These are phyloP conservation scores for Xylaria sp. DNA, from an alignment of 2,329 filamentous ascomycete genomes.

Conservation along the genomic window DNA sequence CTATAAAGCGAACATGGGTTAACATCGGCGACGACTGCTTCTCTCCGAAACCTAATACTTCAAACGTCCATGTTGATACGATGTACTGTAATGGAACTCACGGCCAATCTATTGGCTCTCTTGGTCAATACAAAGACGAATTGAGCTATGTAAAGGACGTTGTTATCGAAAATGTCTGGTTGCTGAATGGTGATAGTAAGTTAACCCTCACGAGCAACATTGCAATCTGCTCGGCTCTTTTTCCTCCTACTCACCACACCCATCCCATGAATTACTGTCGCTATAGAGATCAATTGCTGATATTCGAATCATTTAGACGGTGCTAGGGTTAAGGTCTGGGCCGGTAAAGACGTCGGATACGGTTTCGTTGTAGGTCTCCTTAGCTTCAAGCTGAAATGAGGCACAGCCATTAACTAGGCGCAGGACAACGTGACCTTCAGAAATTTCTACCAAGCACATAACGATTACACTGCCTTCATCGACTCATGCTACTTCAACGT, in stretches of 20 bases:
- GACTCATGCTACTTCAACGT: constrained; percentile 69
- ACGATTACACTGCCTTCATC: constrained; percentile 61
- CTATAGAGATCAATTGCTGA: not conserved
- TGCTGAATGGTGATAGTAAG: constrained; percentile 53
- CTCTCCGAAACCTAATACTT: constrained; percentile 64
- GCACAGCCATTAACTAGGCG: not conserved
- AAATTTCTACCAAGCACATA: constrained; percentile 64
- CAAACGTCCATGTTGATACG: constrained; percentile 62
- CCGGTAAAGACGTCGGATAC: constrained; percentile 61
- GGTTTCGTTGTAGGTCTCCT: constrained; percentile 54
- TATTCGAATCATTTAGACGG: constrained; percentile 43
- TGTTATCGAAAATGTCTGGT: constrained; percentile 63
- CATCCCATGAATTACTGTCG: not conserved
- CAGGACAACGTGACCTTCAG: constrained; percentile 62
- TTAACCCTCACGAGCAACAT: too few relatives aligned
- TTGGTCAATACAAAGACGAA: constrained; percentile 62
- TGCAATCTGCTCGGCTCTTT: too few relatives aligned
- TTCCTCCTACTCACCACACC: too few relatives aligned
- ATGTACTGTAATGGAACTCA: constrained; percentile 66
- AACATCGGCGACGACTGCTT: constrained; percentile 67
- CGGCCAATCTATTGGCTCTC: constrained; percentile 62
- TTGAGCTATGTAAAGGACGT: constrained; percentile 62
- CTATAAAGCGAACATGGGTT: constrained; percentile 55
- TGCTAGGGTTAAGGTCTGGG: constrained; percentile 66
- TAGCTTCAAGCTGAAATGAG: not conserved